These are phyloP conservation scores for Bonnemaisonia californica DNA, from an alignment of 31 red algal genomes.

Conservation along the genomic window DNA sequence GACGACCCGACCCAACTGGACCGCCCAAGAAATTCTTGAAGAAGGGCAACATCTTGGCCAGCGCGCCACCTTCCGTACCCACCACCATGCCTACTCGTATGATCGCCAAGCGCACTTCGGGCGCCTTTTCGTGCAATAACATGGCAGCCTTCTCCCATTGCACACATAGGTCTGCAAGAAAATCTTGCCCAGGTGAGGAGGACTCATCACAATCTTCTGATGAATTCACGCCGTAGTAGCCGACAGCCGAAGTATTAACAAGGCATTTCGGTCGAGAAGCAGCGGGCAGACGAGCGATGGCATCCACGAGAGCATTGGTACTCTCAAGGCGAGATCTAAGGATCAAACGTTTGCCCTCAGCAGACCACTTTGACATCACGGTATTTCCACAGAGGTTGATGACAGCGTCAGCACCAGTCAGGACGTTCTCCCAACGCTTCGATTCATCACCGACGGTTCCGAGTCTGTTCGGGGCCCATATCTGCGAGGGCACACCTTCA, in stretches of 20 bases:
- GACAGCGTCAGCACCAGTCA: conserved; percentile 75
- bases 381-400: conserved; percentile 90
- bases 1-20: conserved; percentile 71
- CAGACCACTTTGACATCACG: conserved; percentile 70
- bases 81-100: conserved; percentile 89
- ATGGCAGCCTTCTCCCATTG: conserved; percentile 84
- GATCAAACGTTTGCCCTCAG: conserved; percentile 27
- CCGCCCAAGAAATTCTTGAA: conserved; percentile 89
- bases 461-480: conserved; percentile 33
- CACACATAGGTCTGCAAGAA: conserved; percentile 77
- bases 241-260: conserved; percentile 81
- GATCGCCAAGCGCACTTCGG: conserved; percentile 56
- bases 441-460: background rate
- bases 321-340: conserved; percentile 44
- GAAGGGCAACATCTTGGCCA: conserved; percentile 78
- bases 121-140: background rate
- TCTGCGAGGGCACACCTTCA: conserved; percentile 17
- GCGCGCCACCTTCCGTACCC: conserved; percentile 77
- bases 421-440: conserved; percentile 17
- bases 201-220: conserved; percentile 71
- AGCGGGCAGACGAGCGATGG: conserved; percentile 4
- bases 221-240: conserved; percentile 84
- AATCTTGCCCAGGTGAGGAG: conserved; percentile 54
- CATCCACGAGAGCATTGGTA: conserved; percentile 49
- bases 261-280: conserved; percentile 51